Conservation (phyloP, 139 green algal genomes). For the Nannochloris sp. region DNA sequence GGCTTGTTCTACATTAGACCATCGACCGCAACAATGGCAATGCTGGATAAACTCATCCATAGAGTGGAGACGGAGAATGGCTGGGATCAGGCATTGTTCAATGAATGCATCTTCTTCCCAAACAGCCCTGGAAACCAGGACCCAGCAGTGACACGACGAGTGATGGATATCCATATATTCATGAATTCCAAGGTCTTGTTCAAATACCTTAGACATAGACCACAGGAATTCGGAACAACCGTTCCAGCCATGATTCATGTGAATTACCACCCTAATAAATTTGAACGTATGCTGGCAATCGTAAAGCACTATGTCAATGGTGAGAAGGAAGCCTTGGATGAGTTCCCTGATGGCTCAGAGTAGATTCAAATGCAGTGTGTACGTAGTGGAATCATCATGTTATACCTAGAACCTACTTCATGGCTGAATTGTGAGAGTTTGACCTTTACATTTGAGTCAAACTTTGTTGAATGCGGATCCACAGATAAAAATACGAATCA, state of each 20-base stretch:
- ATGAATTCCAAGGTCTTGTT: conserved; percentile 51
- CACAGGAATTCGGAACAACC: background rate
- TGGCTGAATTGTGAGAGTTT: too few species aligned
- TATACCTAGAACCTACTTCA: too few species aligned
- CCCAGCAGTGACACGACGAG: conserved; percentile 25
- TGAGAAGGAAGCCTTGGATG: conserved; percentile 42
- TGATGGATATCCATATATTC: conserved; percentile 42
- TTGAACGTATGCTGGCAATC: conserved; percentile 42
- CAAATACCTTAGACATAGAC: conserved; percentile 21
- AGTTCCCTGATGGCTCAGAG: conserved; percentile 43
- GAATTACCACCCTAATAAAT: conserved; percentile 70
- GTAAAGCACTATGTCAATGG: conserved; percentile 39
- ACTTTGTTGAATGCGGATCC: too few species aligned
- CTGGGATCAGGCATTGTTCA: conserved; percentile 60
- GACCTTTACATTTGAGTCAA: too few species aligned
- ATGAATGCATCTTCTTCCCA: conserved; percentile 58
- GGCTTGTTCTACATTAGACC: conserved; percentile 61
- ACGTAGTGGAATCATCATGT: too few species aligned
- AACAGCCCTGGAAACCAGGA: conserved; percentile 27
- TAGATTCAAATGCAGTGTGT: too few species aligned
- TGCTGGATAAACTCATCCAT: conserved; percentile 50
- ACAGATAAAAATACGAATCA: too few species aligned
- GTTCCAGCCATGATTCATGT: conserved; percentile 23
- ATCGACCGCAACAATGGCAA: conserved; percentile 31
- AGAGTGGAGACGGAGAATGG: conserved; percentile 38